A percentile compares a stretch with the other conserved stretches of the same genome.
Conservation (phyloP, 768 basidiomycete genomes). For the Pseudohyphozyma bogoriensis region DNA sequence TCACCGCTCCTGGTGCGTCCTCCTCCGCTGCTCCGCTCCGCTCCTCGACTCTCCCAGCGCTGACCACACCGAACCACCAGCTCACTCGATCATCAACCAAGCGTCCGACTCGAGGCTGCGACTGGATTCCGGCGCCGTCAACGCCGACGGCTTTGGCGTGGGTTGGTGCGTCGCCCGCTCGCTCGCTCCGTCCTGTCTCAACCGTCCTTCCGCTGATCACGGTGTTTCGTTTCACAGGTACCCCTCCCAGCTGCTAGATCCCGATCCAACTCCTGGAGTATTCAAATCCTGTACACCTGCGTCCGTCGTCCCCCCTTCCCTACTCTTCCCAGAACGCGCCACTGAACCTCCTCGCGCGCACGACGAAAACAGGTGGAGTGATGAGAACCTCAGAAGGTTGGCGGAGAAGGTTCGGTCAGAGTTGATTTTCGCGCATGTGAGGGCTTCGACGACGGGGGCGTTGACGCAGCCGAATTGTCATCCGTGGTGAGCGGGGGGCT, state of each 20-base stretch:
- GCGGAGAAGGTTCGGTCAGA: conserved; percentile 97
- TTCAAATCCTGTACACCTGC: conserved; percentile 93
- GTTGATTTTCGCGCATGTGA: conserved; percentile 59
- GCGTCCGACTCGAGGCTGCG: conserved; percentile 89
- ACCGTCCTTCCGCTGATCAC: background rate
- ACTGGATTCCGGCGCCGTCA: conserved; percentile 29
- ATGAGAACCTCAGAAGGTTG: conserved; percentile 78
- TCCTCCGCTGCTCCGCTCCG: no score
- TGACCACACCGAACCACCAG: no score
- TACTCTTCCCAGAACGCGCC: background rate
- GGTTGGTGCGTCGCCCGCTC: conserved; percentile 89
- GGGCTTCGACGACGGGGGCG: conserved; percentile 58
- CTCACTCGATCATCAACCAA: conserved; percentile 94
- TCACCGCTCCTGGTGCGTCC: no score
- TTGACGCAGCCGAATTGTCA: conserved; percentile 80
- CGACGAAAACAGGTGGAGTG: conserved; percentile 83
- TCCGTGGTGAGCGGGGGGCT: conserved; percentile 60
- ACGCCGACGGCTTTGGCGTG: conserved; percentile 80
- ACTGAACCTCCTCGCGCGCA: background rate
- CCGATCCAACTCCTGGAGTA: conserved; percentile 52
- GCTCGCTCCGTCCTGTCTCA: conserved; percentile 52
- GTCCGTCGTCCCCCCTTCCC: conserved; percentile 30
- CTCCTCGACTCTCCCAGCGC: no score
- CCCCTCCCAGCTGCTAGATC: conserved; percentile 4
- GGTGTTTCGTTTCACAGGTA: background rate